Percentiles rank a stretch among this genome's conserved stretches.
These are phyloP conservation scores for Cydonia oblonga DNA, from an alignment of 331 rosid genomes.

Conservation along the genomic window DNA sequence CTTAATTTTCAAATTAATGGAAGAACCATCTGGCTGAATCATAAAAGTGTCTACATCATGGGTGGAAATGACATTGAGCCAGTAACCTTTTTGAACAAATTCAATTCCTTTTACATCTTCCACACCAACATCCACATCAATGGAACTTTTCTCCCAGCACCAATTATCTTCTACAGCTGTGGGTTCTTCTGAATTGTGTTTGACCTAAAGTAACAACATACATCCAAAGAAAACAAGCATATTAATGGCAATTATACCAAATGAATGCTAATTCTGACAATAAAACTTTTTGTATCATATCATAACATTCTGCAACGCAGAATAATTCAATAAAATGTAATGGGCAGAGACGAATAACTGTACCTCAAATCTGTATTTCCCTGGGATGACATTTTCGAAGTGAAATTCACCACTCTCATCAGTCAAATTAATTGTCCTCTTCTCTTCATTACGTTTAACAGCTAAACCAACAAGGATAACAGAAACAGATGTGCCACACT, in stretches of 20 bases:
- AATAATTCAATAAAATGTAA: constrained; percentile 5
- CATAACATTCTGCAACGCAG: background rate
- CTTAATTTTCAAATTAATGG: constrained; percentile 55
- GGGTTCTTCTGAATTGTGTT: constrained; percentile 39
- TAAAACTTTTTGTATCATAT: background rate
- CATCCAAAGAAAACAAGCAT: background rate
- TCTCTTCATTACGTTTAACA: constrained; percentile 44
- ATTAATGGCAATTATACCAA: background rate
- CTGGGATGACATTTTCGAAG: constrained; percentile 69
- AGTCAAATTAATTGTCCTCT: constrained; percentile 46
- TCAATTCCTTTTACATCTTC: constrained; percentile 62
- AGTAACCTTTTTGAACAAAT: constrained; percentile 81
- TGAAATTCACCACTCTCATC: constrained; percentile 46
- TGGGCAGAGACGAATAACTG: constrained; percentile 6
- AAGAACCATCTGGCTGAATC: constrained; percentile 62
- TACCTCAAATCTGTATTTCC: constrained; percentile 88
- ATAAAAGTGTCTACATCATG: constrained; percentile 73
- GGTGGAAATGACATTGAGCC: constrained; percentile 70
- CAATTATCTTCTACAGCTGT: constrained; percentile 51
- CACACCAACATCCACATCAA: constrained; percentile 65
- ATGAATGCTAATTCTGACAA: background rate
- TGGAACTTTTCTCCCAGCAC: constrained; percentile 83
- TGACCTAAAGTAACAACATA: constrained; percentile 46
- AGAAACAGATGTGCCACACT: constrained; percentile 67
- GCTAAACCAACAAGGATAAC: constrained; percentile 49